These are phyloP conservation scores for Medicago lupulina DNA, from an alignment of 306 rosid genomes.

Conservation along the genomic window DNA sequence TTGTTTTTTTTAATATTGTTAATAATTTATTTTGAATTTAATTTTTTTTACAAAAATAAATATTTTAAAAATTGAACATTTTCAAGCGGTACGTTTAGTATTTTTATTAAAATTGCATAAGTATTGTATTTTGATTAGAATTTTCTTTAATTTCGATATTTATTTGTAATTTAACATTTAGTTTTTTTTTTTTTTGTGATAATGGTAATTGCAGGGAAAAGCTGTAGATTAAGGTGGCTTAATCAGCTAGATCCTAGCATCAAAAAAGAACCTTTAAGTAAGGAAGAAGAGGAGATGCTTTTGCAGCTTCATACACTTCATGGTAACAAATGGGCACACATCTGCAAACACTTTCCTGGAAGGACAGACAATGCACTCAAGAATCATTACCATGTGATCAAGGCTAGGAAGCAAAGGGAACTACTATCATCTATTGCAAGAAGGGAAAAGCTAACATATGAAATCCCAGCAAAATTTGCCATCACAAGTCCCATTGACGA, in stretches of 20 bases:
- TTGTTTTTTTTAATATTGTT: neutral
- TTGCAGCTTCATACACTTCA: conserved; percentile 58
- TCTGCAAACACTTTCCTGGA: conserved; percentile 73
- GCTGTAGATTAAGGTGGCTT: conserved; percentile 91
- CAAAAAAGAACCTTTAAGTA: conserved; percentile 59
- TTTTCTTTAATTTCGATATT: too few species aligned
- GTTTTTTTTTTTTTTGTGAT: neutral
- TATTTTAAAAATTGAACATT: too few species aligned
- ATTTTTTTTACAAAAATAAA: too few species aligned
- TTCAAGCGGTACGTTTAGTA: too few species aligned
- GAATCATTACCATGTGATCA: conserved; percentile 87
- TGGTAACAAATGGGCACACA: conserved; percentile 88
- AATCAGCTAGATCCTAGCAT: conserved; percentile 85
- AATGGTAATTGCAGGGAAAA: conserved; percentile 58
- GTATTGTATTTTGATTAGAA: too few species aligned
- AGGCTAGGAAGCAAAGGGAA: conserved; percentile 70
- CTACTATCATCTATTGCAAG: conserved; percentile 38
- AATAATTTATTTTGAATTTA: too few species aligned
- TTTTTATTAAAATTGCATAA: too few species aligned
- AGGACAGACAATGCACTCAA: conserved; percentile 86
- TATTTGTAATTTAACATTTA: too few species aligned
- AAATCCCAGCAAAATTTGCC: too few species aligned
- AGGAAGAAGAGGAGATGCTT: conserved; percentile 76
- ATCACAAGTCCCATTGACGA: conserved; percentile 58
- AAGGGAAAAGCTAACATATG: conserved; percentile 50